Conservation (phyloP, 106 monocot species). For the Acorus gramineus region DNA sequence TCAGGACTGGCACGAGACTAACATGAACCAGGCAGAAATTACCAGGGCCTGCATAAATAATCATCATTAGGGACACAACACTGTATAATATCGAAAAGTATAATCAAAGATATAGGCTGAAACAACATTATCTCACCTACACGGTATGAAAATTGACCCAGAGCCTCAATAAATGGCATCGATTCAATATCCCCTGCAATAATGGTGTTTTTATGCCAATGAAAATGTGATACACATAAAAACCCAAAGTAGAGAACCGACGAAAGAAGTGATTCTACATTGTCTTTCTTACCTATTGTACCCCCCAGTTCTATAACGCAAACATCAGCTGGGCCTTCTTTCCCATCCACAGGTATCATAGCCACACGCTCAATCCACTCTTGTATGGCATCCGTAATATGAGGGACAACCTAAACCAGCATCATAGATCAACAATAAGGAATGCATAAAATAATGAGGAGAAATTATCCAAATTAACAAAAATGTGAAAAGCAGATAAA, state of each 20-base stretch:
- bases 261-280: no score
- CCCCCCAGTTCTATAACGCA: slow-evolving; percentile 66
- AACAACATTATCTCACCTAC: slow-evolving; percentile 21
- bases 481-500: no score
- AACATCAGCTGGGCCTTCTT: slow-evolving; percentile 56
- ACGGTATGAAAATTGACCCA: slow-evolving; percentile 58
- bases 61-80: not conserved
- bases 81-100: not conserved
- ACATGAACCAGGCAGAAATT: slow-evolving; percentile 43
- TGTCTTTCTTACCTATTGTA: slow-evolving; percentile 39
- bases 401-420: slow-evolving; percentile 41
- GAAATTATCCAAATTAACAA: no score
- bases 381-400: slow-evolving; percentile 62
- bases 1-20: slow-evolving; percentile 33
- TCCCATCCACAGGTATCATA: slow-evolving; percentile 47
- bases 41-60: slow-evolving; percentile 15
- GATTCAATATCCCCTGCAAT: slow-evolving; percentile 84
- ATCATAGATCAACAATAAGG: not conserved
- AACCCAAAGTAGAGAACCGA: no score
- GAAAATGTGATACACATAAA: no score
- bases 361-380: slow-evolving; percentile 61
- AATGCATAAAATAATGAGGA: not conserved
- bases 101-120: not conserved
- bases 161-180: slow-evolving; percentile 82
- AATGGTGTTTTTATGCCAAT: slow-evolving; percentile 1